These are phyloP conservation scores for Triticum monococcum DNA, from an alignment of 176 grass and related monocot species.

Conservation along the genomic window DNA sequence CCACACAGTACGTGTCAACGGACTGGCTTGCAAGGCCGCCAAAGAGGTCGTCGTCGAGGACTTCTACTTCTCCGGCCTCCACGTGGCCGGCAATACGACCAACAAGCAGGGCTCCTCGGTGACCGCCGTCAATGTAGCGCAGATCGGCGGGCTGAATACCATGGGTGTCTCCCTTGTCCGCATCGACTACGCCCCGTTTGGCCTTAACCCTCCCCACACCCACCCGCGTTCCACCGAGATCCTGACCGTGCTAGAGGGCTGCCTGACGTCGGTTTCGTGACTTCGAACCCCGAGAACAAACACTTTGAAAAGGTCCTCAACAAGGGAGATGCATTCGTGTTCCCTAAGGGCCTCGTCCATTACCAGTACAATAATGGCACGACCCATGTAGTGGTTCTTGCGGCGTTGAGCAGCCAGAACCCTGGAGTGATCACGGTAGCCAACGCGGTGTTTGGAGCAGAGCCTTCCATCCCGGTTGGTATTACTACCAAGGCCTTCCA, in stretches of 20 bases:
- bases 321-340: conserved; percentile 33
- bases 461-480: too few species aligned
- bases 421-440: too few species aligned
- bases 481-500: too few species aligned
- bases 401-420: conserved; percentile 6
- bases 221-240: conserved; percentile 3
- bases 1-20: conserved; percentile 2
- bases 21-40: conserved; percentile 20
- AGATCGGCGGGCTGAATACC: conserved; percentile 40
- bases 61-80: conserved; percentile 7
- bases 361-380: conserved; percentile 41
- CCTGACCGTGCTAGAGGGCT: conserved; percentile 38
- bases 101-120: conserved; percentile 32
- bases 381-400: conserved; percentile 7
- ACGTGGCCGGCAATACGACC: conserved; percentile 22
- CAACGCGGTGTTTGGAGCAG: too few species aligned
- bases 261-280: conserved; percentile 40
- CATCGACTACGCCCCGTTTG: conserved; percentile 34
- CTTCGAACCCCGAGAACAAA: neutral
- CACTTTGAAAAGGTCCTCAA: conserved; percentile 22
- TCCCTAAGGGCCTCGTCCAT: conserved; percentile 30
- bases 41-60: conserved; percentile 11
- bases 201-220: conserved; percentile 42
- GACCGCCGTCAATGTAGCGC: conserved; percentile 22
- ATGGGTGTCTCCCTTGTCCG: conserved; percentile 19